A percentile compares a stretch with the other conserved stretches of the same genome.
phyloP scores from a whole-genome alignment of 169 alveolate species.

The Blepharisma undulans region DNA sequence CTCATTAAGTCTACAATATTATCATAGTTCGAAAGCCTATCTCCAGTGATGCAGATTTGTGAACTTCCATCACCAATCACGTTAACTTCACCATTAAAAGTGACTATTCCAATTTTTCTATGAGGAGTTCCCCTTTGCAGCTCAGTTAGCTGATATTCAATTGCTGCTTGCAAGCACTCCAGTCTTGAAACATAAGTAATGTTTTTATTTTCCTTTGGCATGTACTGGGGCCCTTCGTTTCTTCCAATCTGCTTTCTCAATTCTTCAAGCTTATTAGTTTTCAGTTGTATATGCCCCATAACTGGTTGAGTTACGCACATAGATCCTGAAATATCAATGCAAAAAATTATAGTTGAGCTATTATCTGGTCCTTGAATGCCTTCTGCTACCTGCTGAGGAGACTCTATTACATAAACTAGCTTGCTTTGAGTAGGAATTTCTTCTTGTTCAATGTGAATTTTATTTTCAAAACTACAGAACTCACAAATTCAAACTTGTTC shows the following conservation, averaged over 20 bases:
- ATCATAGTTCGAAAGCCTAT: slow-evolving; percentile 54
- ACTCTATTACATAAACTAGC: slow-evolving; percentile 55
- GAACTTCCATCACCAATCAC: slow-evolving; percentile 68
- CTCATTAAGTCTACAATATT: background rate
- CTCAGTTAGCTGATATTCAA: slow-evolving; percentile 54
- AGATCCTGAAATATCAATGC: slow-evolving; percentile 74
- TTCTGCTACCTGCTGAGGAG: slow-evolving; percentile 1
- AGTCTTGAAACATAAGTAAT: slow-evolving; percentile 55
- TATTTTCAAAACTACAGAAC: slow-evolving; percentile 63
- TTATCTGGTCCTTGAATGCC: slow-evolving; percentile 35
- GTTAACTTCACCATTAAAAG: slow-evolving; percentile 68
- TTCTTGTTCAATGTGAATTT: slow-evolving; percentile 64
- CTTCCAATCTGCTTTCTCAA: background rate
- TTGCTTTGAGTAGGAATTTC: slow-evolving; percentile 64
- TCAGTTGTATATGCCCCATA: slow-evolving; percentile 6
- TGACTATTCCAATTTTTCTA: slow-evolving; percentile 70
- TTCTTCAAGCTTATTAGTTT: slow-evolving; percentile 41
- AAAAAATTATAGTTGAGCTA: slow-evolving; percentile 55
- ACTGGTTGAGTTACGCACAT: slow-evolving; percentile 57
- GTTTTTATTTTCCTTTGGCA: slow-evolving; percentile 3
- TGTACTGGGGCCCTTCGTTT: background rate
- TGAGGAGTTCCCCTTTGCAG: slow-evolving; percentile 56
- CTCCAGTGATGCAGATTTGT: slow-evolving; percentile 59
- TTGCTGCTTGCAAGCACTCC: slow-evolving; percentile 78
- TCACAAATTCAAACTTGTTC: slow-evolving; percentile 71